phyloP scores from a whole-genome alignment of 345 rosid species.

The Citrus reticulata region DNA sequence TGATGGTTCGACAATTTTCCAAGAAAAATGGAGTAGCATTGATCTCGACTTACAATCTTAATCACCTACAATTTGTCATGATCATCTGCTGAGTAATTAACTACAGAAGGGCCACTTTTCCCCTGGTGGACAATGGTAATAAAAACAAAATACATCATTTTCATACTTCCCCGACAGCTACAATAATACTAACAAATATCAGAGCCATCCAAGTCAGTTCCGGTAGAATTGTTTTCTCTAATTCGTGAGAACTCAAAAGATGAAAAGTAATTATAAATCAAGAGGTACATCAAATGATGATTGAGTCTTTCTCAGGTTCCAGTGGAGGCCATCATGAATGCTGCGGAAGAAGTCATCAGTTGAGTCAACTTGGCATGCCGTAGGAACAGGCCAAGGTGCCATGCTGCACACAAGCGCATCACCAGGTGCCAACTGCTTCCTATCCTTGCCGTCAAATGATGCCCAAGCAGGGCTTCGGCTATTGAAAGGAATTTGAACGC shows the following conservation, averaged over 20 bases:
- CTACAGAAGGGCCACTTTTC: neutral
- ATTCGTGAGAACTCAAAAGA: neutral
- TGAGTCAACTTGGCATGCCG: conserved; percentile 84
- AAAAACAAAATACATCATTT: neutral
- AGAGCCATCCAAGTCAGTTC: neutral
- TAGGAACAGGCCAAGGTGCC: conserved; percentile 99
- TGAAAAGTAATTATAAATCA: conserved; percentile 21
- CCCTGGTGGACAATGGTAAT: neutral
- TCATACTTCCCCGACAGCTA: neutral
- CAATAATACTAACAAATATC: neutral
- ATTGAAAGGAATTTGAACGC: conserved; percentile 86
- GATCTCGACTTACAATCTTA: neutral
- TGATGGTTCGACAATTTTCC: neutral
- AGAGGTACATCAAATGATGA: conserved; percentile 80
- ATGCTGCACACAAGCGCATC: conserved; percentile 96
- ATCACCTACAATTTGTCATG: neutral
- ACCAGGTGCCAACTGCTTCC: conserved; percentile 76
- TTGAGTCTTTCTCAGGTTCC: conserved; percentile 88
- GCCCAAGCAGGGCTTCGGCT: conserved; percentile 95
- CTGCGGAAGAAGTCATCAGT: conserved; percentile 84
- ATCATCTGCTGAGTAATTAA: neutral
- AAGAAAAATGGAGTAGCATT: neutral
- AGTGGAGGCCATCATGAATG: conserved; percentile 95
- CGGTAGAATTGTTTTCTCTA: neutral
- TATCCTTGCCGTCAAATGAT: conserved; percentile 93